Conservation (phyloP, 2,329 filamentous ascomycete species). For the Pyrenophora teres region DNA sequence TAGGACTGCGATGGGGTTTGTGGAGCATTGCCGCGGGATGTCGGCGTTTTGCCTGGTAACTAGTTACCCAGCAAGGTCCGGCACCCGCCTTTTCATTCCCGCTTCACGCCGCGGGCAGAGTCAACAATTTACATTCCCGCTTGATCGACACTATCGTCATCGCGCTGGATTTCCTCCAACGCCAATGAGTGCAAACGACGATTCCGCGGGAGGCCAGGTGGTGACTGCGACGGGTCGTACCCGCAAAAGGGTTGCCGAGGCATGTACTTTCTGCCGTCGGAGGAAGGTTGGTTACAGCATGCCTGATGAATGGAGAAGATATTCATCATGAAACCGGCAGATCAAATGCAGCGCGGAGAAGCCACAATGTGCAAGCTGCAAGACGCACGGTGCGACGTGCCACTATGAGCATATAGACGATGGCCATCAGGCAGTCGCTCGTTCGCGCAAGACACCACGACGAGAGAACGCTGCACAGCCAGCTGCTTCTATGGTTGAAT, state of each 20-base stretch:
- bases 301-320: not conserved
- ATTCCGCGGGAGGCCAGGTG: constrained; percentile 1
- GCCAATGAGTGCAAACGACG: not conserved
- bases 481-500: not conserved
- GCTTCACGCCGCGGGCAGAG: not conserved
- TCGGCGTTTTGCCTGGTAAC: not conserved
- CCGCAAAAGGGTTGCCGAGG: constrained; percentile 35
- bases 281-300: constrained; percentile 41
- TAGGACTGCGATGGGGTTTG: too few relatives aligned
- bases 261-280: constrained; percentile 48
- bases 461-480: constrained; percentile 11
- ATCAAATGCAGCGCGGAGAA: constrained; percentile 57
- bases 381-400: constrained; percentile 53
- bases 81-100: not conserved
- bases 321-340: constrained; percentile 30
- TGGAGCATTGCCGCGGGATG: not conserved
- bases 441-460: constrained; percentile 24
- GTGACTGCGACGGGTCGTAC: constrained; percentile 13
- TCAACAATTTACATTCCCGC: not conserved
- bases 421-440: constrained; percentile 18
- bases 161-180: not conserved
- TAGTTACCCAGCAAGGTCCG: not conserved
- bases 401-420: constrained; percentile 47
- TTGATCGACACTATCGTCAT: not conserved
- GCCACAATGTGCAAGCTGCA: constrained; percentile 55